Percentiles rank a stretch among this genome's conserved stretches.
Conservation (phyloP, 805 yeast genomes). For the Lipomyces yamadae region DNA sequence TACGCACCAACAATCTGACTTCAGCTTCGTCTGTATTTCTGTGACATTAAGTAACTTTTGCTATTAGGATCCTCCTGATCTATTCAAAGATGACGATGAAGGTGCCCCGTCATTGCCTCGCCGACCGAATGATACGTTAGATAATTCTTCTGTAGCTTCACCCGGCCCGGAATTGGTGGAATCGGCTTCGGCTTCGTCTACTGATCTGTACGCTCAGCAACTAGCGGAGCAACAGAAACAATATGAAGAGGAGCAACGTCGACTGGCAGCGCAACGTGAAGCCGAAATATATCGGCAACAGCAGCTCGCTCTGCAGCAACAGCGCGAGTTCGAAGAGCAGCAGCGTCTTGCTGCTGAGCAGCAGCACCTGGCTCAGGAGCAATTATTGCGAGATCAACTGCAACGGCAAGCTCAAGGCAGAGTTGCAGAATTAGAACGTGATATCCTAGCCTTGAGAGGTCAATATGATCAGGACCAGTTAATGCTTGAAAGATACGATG, state of each 20-base stretch:
- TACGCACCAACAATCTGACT: conserved; percentile 4
- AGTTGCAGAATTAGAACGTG: conserved; percentile 81
- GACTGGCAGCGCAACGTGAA: conserved; percentile 60
- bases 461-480: conserved; percentile 87
- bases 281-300: conserved; percentile 69
- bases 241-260: conserved; percentile 44
- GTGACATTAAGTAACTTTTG: neutral
- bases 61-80: conserved; percentile 59
- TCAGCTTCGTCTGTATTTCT: neutral
- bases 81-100: conserved; percentile 51
- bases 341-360: conserved; percentile 70
- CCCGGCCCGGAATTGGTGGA: conserved; percentile 37
- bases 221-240: conserved; percentile 48
- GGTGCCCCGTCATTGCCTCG: conserved; percentile 49
- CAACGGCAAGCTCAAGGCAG: conserved; percentile 78
- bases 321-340: conserved; percentile 72
- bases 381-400: conserved; percentile 65
- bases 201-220: conserved; percentile 51
- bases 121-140: conserved; percentile 46
- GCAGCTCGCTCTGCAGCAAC: conserved; percentile 70
- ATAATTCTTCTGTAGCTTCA: conserved; percentile 38
- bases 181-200: conserved; percentile 2
- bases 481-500: conserved; percentile 84
- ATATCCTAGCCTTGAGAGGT: conserved; percentile 70
- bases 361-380: conserved; percentile 74